phyloP scores from a whole-genome alignment of 108 stramenopile genomes.

The Discostella pseudostelligera region DNA sequence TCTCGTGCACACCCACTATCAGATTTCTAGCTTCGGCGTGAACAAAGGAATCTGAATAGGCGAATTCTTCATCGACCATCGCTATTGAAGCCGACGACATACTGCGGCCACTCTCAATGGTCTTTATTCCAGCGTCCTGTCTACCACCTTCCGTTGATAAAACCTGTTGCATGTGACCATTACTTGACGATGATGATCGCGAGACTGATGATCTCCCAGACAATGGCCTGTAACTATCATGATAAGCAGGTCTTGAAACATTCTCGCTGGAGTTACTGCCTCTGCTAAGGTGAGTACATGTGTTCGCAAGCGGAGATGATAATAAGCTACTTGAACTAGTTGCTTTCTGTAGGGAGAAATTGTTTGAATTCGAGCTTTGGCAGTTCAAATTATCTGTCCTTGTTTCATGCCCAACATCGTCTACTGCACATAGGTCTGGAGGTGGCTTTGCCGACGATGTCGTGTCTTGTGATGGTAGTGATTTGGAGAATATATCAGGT shows the following conservation, averaged over 20 bases:
- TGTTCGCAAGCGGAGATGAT: neutral
- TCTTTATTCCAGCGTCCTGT: constrained; percentile 15
- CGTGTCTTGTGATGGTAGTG: neutral
- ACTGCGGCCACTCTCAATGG: constrained; percentile 8
- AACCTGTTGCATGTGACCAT: constrained; percentile 7
- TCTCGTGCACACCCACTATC: neutral
- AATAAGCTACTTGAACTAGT: too few species aligned
- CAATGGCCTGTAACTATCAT: neutral
- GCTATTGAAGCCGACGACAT: neutral
- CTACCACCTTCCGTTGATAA: constrained; percentile 3
- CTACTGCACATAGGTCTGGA: neutral
- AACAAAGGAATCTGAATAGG: constrained; percentile 1
- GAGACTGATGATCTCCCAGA: neutral
- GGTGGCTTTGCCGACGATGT: too few species aligned
- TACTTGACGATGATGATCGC: constrained; percentile 1
- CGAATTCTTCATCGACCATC: neutral
- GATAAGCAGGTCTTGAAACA: constrained; percentile 12
- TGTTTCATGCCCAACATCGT: neutral
- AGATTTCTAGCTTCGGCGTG: neutral
- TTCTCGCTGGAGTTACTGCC: constrained; percentile 23
- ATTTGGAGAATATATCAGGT: too few species aligned
- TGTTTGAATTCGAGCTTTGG: neutral
- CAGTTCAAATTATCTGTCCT: neutral
- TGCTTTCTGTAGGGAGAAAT: neutral
- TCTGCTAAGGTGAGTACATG: neutral